Evolutionary conservation across 805 yeast species (phyloP).

Genomic region (Suhomyces sp.): DNA sequence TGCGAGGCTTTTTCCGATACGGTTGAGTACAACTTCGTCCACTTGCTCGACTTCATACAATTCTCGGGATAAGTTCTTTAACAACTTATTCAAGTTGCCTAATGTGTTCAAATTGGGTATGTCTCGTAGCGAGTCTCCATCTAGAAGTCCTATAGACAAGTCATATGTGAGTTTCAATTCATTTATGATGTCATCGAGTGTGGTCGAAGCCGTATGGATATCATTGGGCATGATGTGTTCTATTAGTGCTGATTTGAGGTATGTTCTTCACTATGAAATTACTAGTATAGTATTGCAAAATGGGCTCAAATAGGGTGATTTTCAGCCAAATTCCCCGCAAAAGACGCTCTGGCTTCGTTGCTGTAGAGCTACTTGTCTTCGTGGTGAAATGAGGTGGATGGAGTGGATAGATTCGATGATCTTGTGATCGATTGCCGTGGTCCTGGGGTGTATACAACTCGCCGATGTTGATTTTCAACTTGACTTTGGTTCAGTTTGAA

Average conservation of each 20-base stretch:
- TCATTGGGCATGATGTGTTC: constrained; percentile 4
- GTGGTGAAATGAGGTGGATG: too few species aligned
- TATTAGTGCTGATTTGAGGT: too few species aligned
- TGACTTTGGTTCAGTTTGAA: too few species aligned
- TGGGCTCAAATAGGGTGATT: too few species aligned
- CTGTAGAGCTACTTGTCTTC: too few species aligned
- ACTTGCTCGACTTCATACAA: constrained; percentile 31
- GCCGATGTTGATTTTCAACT: background rate
- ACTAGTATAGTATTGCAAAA: too few species aligned
- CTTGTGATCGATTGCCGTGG: too few species aligned
- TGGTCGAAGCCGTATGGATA: constrained; percentile 35
- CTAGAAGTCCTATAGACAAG: constrained; percentile 56
- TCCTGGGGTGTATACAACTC: too few species aligned
- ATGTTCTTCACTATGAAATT: too few species aligned
- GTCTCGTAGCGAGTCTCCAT: constrained; percentile 52
- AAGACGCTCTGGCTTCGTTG: too few species aligned
- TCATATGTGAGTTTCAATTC: constrained; percentile 58
- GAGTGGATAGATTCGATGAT: too few species aligned
- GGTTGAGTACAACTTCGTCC: constrained; percentile 28
- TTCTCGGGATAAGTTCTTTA: constrained; percentile 40
- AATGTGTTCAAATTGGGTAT: constrained; percentile 44
- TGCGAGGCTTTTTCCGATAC: constrained; percentile 13
- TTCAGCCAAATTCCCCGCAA: too few species aligned
- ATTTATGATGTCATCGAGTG: constrained; percentile 50
- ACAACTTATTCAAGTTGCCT: constrained; percentile 44